phyloP scores from a whole-genome alignment of 768 basidiomycete species.

The Nevesoporus exiguus region DNA sequence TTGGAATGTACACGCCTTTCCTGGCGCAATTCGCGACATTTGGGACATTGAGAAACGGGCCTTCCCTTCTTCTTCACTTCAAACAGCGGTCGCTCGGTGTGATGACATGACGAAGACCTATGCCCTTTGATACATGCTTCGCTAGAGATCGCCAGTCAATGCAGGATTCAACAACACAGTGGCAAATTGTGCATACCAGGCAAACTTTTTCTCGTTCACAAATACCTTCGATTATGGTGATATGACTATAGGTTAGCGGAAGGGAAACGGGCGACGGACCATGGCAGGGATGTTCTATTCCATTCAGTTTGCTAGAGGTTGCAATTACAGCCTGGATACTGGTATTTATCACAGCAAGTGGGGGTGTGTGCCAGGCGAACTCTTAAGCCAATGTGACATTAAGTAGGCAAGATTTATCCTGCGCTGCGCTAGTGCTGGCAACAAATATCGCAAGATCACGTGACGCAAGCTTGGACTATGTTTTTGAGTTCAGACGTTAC shows the following conservation, averaged over 20 bases:
- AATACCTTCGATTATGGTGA: constrained; percentile 47
- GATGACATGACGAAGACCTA: constrained; percentile 83
- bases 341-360: constrained; percentile 3
- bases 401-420: background rate
- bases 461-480: background rate
- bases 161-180: background rate
- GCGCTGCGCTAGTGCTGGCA: background rate
- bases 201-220: constrained; percentile 69
- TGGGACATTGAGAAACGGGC: constrained; percentile 85
- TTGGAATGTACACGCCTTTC: constrained; percentile 80
- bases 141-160: constrained; percentile 39
- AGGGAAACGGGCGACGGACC: constrained; percentile 15
- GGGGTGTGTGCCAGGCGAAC: background rate
- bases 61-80: constrained; percentile 93
- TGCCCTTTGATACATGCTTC: constrained; percentile 95
- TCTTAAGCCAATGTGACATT: background rate
- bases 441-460: background rate
- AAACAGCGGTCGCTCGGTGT: constrained; percentile 85
- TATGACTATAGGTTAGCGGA: background rate
- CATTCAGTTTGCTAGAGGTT: constrained; percentile 10
- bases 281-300: constrained; percentile 10
- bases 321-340: background rate
- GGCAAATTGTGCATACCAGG: constrained; percentile 51
- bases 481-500: too few species aligned
- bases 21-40: constrained; percentile 79